phyloP scores from a whole-genome alignment of 202 grass and related monocot species.

The Tripidium arundinaceum region DNA sequence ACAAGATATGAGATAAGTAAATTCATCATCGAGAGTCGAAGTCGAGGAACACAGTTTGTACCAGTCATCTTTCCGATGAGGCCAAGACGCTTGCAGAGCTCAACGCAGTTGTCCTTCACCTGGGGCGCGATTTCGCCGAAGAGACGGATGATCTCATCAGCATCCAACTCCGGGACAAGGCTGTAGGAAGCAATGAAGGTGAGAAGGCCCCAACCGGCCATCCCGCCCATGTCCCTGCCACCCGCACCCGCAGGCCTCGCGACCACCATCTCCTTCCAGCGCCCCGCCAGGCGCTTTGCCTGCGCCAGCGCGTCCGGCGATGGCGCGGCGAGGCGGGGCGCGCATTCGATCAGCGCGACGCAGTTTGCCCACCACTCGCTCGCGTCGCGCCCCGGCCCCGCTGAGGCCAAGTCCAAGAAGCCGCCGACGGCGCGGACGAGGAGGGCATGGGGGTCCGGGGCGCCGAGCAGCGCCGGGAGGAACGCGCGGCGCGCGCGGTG shows the following conservation, averaged over 20 bases:
- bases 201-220: conserved; percentile 33
- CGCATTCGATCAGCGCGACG: conserved; percentile 9
- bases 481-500: conserved; percentile 22
- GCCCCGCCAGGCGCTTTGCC: conserved; percentile 20
- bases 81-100: conserved; percentile 31
- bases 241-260: not conserved
- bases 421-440: conserved; percentile 36
- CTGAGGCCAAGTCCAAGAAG: not conserved
- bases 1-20: not conserved
- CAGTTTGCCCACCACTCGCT: conserved; percentile 30
- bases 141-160: conserved; percentile 23
- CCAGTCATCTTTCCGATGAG: conserved; percentile 2
- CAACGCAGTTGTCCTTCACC: not conserved
- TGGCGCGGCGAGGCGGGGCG: not conserved
- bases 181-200: conserved; percentile 23
- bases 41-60: conserved; percentile 2
- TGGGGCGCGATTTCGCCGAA: conserved; percentile 12
- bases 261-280: conserved; percentile 42
- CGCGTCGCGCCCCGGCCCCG: not conserved
- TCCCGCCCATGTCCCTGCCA: no score
- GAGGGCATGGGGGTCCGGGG: conserved; percentile 40
- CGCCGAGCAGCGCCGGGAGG: conserved; percentile 33
- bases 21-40: not conserved
- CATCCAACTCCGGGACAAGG: conserved; percentile 23
- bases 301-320: conserved; percentile 11